Conservation (phyloP, 2,329 filamentous ascomycete species). For the Pezicula radicicola region DNA sequence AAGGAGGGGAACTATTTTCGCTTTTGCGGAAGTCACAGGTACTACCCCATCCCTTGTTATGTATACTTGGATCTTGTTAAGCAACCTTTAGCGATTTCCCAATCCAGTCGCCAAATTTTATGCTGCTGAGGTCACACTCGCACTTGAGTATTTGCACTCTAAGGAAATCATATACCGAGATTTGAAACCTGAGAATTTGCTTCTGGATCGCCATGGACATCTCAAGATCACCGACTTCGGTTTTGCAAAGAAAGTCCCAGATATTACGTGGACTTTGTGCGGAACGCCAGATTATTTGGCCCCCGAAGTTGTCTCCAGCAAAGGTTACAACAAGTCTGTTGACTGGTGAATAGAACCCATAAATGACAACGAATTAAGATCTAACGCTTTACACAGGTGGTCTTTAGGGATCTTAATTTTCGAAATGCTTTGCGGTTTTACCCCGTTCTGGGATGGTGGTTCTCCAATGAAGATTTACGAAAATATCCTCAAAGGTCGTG, state of each 20-base stretch:
- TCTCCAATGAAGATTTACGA: conserved; percentile 99
- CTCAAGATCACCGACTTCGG: conserved; percentile 98
- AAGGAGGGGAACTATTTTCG: conserved; percentile 96
- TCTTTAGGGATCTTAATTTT: conserved; percentile 97
- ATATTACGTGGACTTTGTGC: conserved; percentile 99
- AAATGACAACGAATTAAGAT: conserved; percentile 3
- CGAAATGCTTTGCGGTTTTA: conserved; percentile 99
- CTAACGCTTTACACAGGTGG: conserved; percentile 64
- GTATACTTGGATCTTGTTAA: conserved; percentile 6
- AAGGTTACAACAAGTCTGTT: conserved; percentile 99
- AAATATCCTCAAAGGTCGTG: conserved; percentile 92
- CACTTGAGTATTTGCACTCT: conserved; percentile 90
- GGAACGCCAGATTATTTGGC: conserved; percentile 97
- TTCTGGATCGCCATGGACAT: conserved; percentile 89
- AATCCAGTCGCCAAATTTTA: conserved; percentile 99
- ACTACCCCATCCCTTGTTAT: conserved; percentile 21
- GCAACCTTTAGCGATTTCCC: conserved; percentile 73
- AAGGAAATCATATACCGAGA: conserved; percentile 98
- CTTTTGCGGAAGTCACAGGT: conserved; percentile 88
- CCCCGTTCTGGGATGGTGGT: conserved; percentile 97
- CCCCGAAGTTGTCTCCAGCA: conserved; percentile 97
- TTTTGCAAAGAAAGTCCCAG: conserved; percentile 95
- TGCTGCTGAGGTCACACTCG: conserved; percentile 92
- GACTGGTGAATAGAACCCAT: conserved; percentile 71
- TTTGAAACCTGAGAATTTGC: conserved; percentile 90